Conservation (phyloP, 805 yeast species). For the Jamesozyma rosinii region DNA sequence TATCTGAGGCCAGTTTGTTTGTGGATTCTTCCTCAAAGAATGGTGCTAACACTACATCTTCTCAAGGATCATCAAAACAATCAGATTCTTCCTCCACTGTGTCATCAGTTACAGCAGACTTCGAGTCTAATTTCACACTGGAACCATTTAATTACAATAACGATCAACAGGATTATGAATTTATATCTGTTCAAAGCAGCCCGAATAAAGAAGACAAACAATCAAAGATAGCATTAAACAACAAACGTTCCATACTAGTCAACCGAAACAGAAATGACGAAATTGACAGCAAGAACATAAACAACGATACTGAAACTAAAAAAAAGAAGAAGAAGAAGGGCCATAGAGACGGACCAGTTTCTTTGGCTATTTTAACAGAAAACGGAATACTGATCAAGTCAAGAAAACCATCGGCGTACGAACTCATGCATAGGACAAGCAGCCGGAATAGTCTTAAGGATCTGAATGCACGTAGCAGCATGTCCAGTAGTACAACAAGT, state of each 20-base stretch:
- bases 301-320: constrained; percentile 1
- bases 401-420: constrained; percentile 6
- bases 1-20: neutral
- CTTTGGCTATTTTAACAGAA: constrained; percentile 27
- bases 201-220: neutral
- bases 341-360: constrained; percentile 9
- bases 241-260: neutral
- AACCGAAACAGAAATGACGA: neutral
- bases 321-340: neutral
- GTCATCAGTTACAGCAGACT: neutral
- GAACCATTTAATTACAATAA: neutral
- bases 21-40: neutral
- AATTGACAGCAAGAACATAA: neutral
- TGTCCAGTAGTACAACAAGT: constrained; percentile 11
- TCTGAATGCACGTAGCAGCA: constrained; percentile 5
- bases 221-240: neutral
- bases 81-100: neutral
- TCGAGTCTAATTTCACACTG: neutral
- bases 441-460: neutral
- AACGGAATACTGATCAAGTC: constrained; percentile 31
- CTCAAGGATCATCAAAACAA: neutral
- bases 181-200: neutral
- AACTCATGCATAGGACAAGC: constrained; percentile 1
- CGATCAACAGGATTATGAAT: neutral
- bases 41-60: neutral